Evolutionary conservation across 805 yeast genomes (phyloP), one percentile per base, ranked within the genome.

Genomic region (Saccharomycopsis guyanensis): DNA sequence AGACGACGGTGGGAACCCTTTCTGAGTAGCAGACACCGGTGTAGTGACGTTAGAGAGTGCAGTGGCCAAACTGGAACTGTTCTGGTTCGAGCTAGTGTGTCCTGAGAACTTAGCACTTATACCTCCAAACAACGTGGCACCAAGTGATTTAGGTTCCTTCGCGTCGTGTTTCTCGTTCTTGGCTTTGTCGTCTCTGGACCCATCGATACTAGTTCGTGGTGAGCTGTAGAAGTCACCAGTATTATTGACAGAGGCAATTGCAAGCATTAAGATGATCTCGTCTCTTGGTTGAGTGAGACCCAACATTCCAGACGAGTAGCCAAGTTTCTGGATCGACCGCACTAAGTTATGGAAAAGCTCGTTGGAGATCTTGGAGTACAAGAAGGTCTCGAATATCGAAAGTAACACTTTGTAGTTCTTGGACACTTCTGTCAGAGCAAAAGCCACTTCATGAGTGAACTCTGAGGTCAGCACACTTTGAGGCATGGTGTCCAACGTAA

Each of bases 221-320:
- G 38, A 19, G 5, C 13, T 19, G 4, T 13, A 12, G 3, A 27
- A n/a, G 8, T 38, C 59, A 3, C 66, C 66, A 15, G 58, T 59
- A 23, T 73, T 64, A 33, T 66, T 67, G 15, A 77, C 62, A 1
- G 77, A 68, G 2, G 75, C 65, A 12, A 56, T 52, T 1, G 78
- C 67, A 53, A 77, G 69, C n/a, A 70, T 53, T n/a, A 57, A 52
- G 40, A 79, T 53, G 24, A 76, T 72, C 7, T 76, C 73, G 56
- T 86, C 84, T 41, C 95, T 66, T 19, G 81, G 67, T 0, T 65
- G 66, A 1, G 61, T 57, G 10, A 83, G 58, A 0, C 78, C 80
- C n/a, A 88, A 61, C 13, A 86, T 65, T 0, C 97, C 97, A 0
- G 89, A 73, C 0, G 89, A 78, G 59, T 87, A 96, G 4, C 95